Percentiles rank a stretch among this genome's conserved stretches.
Evolutionary conservation across 139 green algal species (phyloP).

Genomic region (Micractinium conductrix): DNA sequence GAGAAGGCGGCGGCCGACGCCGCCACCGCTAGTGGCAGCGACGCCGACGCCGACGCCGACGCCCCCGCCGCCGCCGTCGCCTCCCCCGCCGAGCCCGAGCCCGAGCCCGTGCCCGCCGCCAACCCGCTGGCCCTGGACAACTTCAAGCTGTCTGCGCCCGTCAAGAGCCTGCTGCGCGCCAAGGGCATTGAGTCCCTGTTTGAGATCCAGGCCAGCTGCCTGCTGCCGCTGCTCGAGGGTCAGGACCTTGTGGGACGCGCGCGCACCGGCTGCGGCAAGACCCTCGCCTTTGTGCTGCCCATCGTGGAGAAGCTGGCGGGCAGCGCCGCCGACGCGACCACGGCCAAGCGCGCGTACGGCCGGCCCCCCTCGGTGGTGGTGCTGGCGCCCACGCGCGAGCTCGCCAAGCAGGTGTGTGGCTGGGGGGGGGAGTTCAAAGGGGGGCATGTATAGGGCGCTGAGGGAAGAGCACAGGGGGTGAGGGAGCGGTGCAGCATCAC

Average conservation of each 20-base stretch:
- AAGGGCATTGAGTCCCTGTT: conserved; percentile 94
- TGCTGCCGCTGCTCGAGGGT: conserved; percentile 78
- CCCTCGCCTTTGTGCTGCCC: conserved; percentile 96
- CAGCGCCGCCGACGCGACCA: not conserved
- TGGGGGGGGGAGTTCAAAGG: no score
- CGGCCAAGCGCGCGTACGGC: conserved; percentile 39
- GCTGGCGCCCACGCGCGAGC: conserved; percentile 95
- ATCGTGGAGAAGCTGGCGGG: conserved; percentile 85
- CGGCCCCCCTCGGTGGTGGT: conserved; percentile 84
- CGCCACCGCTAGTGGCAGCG: conserved; percentile 22
- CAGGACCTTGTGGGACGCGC: conserved; percentile 93
- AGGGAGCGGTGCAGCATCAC: no score
- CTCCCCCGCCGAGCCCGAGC: not conserved
- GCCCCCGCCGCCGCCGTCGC: conserved; percentile 1
- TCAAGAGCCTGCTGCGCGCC: conserved; percentile 78
- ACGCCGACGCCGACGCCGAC: conserved; percentile 7
- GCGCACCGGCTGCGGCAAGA: conserved; percentile 97
- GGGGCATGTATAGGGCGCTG: no score
- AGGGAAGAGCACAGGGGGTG: no score
- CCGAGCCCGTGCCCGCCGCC: conserved; percentile 1
- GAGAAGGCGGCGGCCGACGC: not conserved
- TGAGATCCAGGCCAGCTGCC: conserved; percentile 92
- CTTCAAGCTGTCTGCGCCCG: conserved; percentile 70
- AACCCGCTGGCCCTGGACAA: conserved; percentile 80
- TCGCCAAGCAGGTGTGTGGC: conserved; percentile 92